A percentile compares a stretch with the other conserved stretches of the same genome.
phyloP scores from a whole-genome alignment of 768 basidiomycete genomes.

The Tephrocybe rancida region DNA sequence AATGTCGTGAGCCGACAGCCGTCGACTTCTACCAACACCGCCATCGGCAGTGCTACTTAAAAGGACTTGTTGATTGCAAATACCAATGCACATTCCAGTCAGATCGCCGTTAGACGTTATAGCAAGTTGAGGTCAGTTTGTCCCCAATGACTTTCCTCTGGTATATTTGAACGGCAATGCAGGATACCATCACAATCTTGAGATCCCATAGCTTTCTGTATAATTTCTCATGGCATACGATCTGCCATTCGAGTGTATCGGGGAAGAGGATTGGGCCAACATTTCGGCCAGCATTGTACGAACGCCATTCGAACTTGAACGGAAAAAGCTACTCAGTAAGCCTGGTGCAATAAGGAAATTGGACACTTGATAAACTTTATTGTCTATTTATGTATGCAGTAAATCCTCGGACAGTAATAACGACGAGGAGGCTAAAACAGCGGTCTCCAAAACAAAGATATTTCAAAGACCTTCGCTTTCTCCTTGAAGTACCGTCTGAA shows the following conservation, averaged over 20 bases:
- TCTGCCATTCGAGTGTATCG: neutral
- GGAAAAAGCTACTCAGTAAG: neutral
- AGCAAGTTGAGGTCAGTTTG: too few species aligned
- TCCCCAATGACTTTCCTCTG: too few species aligned
- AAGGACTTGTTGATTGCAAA: too few species aligned
- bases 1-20: too few species aligned
- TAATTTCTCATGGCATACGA: neutral
- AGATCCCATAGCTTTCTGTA: neutral
- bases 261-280: neutral
- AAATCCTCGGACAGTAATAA: neutral
- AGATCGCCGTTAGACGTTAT: too few species aligned
- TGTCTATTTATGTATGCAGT: neutral
- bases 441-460: neutral
- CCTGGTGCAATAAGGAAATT: neutral
- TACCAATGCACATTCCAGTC: too few species aligned
- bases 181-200: too few species aligned
- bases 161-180: too few species aligned
- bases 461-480: neutral
- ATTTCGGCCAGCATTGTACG: neutral
- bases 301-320: neutral
- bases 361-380: neutral
- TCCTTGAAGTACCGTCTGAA: neutral
- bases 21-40: too few species aligned
- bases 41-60: too few species aligned
- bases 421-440: conserved; percentile 6